Percentiles rank a stretch among this genome's conserved stretches.
phyloP scores from a whole-genome alignment of 805 yeast species.

The Sporopachydermia lactativora region DNA sequence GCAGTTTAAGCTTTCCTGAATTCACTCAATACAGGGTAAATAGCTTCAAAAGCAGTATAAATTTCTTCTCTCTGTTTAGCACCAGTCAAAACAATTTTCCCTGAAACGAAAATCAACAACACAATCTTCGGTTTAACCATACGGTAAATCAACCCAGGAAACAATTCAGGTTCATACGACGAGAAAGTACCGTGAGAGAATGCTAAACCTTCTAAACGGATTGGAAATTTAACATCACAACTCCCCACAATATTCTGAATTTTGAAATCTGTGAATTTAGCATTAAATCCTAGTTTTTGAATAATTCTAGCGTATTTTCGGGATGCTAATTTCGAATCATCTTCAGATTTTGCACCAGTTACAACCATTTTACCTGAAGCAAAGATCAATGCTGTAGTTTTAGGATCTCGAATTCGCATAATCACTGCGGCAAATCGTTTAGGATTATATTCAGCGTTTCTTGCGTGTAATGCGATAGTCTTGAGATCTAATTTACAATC shows the following conservation, averaged over 20 bases:
- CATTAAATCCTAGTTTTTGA: constrained; percentile 94
- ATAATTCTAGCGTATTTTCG: constrained; percentile 96
- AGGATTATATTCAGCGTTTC: constrained; percentile 98
- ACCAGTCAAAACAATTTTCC: constrained; percentile 95
- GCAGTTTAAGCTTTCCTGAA: constrained; percentile 59
- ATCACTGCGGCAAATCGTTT: constrained; percentile 98
- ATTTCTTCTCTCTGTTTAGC: constrained; percentile 98
- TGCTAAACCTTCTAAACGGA: constrained; percentile 92
- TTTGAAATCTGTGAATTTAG: constrained; percentile 95
- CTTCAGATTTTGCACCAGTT: constrained; percentile 98
- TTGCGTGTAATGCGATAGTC: constrained; percentile 94
- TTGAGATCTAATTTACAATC: constrained; percentile 93
- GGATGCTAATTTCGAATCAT: constrained; percentile 95
- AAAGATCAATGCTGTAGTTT: constrained; percentile 92
- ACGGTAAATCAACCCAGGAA: constrained; percentile 96
- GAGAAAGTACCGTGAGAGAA: constrained; percentile 98
- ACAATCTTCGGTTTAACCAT: constrained; percentile 99
- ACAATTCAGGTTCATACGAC: constrained; percentile 94
- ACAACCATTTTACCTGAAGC: constrained; percentile 99
- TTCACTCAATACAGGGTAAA: constrained; percentile 96
- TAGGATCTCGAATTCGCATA: constrained; percentile 98
- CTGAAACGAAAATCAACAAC: constrained; percentile 86
- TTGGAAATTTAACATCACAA: constrained; percentile 97
- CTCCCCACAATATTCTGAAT: constrained; percentile 97
- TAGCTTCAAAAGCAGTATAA: constrained; percentile 95